A percentile compares a stretch with the other conserved stretches of the same genome.
These are phyloP conservation scores for Taphrina flavorubra DNA, from an alignment of 1,139 yeast genomes.

Conservation along the genomic window DNA sequence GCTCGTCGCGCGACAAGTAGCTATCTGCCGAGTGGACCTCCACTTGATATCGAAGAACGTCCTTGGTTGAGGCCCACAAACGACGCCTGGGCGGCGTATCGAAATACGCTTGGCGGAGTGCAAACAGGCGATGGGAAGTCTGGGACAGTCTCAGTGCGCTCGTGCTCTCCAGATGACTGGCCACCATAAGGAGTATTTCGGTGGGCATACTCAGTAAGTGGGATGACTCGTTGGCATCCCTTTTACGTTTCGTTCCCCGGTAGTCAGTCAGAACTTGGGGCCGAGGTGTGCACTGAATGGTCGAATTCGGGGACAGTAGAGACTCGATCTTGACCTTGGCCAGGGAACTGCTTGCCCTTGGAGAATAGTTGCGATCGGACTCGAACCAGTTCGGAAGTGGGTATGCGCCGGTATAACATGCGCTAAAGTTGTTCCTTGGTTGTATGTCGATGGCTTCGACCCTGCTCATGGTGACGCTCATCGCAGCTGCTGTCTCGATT, in stretches of 20 bases:
- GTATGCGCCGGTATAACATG: neutral
- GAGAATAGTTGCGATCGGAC: neutral
- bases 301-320: constrained; percentile 9
- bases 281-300: neutral
- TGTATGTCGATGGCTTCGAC: constrained; percentile 1
- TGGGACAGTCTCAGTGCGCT: constrained; percentile 9
- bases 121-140: constrained; percentile 1
- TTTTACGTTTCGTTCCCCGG: constrained; percentile 7
- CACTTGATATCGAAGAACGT: constrained; percentile 10
- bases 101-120: constrained; percentile 6
- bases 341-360: neutral
- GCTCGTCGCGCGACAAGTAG: constrained; percentile 8
- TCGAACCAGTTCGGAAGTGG: neutral
- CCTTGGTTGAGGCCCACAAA: neutral
- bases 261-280: neutral
- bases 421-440: neutral
- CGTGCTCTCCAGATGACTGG: constrained; percentile 5
- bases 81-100: constrained; percentile 4
- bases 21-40: neutral
- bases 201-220: constrained; percentile 5
- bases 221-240: constrained; percentile 9
- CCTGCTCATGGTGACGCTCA: neutral
- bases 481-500: neutral
- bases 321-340: constrained; percentile 9
- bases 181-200: constrained; percentile 2